Evolutionary conservation across 352 stramenopile genomes (phyloP).

Genomic region (Phytophthora colocasiae): DNA sequence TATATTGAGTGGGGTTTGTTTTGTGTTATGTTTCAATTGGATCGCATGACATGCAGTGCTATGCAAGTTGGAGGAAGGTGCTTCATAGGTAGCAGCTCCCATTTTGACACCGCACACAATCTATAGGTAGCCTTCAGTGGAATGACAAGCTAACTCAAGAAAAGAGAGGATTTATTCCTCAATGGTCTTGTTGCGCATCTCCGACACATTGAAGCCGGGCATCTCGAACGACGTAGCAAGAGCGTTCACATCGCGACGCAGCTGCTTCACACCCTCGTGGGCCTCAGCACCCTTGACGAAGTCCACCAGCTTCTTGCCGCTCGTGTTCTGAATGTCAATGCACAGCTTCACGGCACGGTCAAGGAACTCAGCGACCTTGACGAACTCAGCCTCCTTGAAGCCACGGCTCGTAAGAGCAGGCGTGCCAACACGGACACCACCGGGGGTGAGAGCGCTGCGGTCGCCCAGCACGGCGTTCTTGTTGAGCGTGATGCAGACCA

Average conservation of each 20-base stretch:
- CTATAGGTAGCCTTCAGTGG: slow-evolving; percentile 37
- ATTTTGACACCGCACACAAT: slow-evolving; percentile 36
- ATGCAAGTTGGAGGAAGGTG: slow-evolving; percentile 38
- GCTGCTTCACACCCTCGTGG: slow-evolving; percentile 89
- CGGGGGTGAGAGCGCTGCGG: slow-evolving; percentile 94
- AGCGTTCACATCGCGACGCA: slow-evolving; percentile 93
- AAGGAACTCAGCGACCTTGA: slow-evolving; percentile 96
- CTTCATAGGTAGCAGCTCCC: slow-evolving; percentile 32
- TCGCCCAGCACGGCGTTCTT: slow-evolving; percentile 99
- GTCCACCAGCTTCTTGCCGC: slow-evolving; percentile 93
- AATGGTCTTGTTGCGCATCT: slow-evolving; percentile 91
- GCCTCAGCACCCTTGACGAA: slow-evolving; percentile 89
- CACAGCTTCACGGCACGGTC: slow-evolving; percentile 95
- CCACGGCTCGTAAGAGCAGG: slow-evolving; percentile 97
- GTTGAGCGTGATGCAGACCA: slow-evolving; percentile 98
- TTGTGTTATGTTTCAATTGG: slow-evolving; percentile 26
- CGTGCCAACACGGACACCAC: slow-evolving; percentile 96
- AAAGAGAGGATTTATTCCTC: slow-evolving; percentile 52
- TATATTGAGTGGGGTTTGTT: slow-evolving; percentile 48
- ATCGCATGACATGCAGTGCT: slow-evolving; percentile 37
- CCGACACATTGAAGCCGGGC: slow-evolving; percentile 94
- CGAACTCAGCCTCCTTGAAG: slow-evolving; percentile 97
- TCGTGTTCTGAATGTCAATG: slow-evolving; percentile 92
- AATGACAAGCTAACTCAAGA: slow-evolving; percentile 22
- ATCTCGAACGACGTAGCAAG: slow-evolving; percentile 96